Base-by-base conservation (phyloP, 208 protist genomes). In the Acanthamoeba castellanii region DNA sequence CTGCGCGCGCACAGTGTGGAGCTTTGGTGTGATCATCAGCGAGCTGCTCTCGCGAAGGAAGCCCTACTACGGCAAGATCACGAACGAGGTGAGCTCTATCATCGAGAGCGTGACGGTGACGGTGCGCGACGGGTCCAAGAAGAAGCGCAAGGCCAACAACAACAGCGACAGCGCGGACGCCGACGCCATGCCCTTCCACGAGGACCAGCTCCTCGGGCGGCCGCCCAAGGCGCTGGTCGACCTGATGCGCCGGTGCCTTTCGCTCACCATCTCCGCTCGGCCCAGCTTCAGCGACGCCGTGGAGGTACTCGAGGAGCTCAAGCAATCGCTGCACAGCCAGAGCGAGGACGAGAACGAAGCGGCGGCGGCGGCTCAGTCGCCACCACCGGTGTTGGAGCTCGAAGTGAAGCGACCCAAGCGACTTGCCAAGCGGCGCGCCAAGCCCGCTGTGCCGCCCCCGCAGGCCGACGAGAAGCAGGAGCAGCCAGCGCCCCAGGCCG, bases 41-140 rank as follows among this genome's bases (percentile, higher is more conserved):
- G 72, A 81, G 72, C 30, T 81, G 27, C 72, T 81, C 1, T 81
- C 72, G n/a, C 72, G 72, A 7, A 1, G 72, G 72, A 81, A 81
- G 42, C 72, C 72, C 30, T 81, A 81, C 72, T 30, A 81, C 42
- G 72, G 72, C 72, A 81, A 81, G 72, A 20, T 81, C 72, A 81
- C 72, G n/a, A 81, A 81, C 34, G 72, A 81, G 18, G 72, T 81
- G 72, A 30, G n/a, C 20, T 1, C 13, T 11, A 81, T 81, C 72
- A 47, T 81, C 34, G 42, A 81, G 72, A 81, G n/a, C 32, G 72
- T 81, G 13, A 47, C 72, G 32, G 72, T 81, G 72, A 30, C 32
- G 14, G 72, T 81, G n/a, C 34, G 32, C 30, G 72, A 81, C 30
- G 42, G 42, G 7, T 2, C 45, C 34, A 81, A 81, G 72, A 81